Conservation (phyloP, 192 early-diverging fungal genomes). For the Coemansia sp. region DNA sequence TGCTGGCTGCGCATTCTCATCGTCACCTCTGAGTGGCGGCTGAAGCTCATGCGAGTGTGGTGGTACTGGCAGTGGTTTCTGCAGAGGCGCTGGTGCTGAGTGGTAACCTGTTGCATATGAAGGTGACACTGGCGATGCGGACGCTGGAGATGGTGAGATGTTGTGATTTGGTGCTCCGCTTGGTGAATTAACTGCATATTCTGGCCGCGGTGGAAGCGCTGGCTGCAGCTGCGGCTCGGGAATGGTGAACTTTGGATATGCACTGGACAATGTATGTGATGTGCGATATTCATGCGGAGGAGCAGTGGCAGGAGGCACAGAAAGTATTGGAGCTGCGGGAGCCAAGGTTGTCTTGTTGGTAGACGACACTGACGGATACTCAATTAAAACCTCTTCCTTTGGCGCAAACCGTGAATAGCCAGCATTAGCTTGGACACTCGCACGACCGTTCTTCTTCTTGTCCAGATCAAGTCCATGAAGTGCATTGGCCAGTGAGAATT, state of each 20-base stretch:
- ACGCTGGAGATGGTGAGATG: background rate
- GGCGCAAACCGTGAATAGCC: background rate
- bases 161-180: background rate
- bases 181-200: background rate
- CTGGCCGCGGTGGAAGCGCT: constrained; percentile 22
- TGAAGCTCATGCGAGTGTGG: background rate
- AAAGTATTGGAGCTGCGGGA: background rate
- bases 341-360: constrained; percentile 1
- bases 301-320: background rate
- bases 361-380: constrained; percentile 15
- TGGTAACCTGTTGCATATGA: background rate
- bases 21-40: background rate
- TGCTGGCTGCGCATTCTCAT: background rate
- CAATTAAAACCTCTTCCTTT: constrained; percentile 12
- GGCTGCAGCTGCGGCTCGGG: constrained; percentile 9
- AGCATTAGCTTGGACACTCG: background rate
- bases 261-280: background rate
- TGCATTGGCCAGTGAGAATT: constrained; percentile 39
- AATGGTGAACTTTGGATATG: constrained; percentile 4
- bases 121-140: background rate
- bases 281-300: background rate
- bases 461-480: constrained; percentile 23
- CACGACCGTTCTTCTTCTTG: background rate
- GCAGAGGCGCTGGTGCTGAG: background rate
- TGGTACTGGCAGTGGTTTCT: constrained; percentile 5